Percentiles rank a stretch among this genome's conserved stretches.
Evolutionary conservation across 208 protist species (phyloP).

Genomic region (Leishmania arabica): DNA sequence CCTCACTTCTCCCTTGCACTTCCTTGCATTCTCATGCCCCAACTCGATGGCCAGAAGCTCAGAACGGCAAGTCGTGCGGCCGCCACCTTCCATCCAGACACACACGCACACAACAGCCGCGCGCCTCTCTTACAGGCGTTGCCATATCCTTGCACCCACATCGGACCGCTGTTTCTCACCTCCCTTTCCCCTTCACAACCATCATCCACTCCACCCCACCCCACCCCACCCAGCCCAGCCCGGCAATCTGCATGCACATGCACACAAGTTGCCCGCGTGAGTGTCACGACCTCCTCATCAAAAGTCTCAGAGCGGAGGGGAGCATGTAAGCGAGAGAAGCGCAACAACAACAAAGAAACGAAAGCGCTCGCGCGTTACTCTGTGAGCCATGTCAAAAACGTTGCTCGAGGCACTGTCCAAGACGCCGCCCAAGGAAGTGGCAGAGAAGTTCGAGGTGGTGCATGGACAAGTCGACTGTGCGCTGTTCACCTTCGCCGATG

Average conservation of each 20-base stretch:
- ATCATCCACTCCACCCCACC: no score
- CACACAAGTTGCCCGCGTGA: not conserved
- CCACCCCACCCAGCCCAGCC: no score
- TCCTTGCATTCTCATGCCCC: not conserved
- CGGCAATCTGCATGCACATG: not conserved
- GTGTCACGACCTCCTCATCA: not conserved
- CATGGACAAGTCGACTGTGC: conserved; percentile 27
- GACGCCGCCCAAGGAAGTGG: not conserved
- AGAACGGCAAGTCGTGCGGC: not conserved
- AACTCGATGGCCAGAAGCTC: not conserved
- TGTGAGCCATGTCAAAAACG: not conserved
- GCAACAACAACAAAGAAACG: not conserved
- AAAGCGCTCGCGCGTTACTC: no score
- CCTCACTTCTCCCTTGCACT: not conserved
- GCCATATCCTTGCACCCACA: not conserved
- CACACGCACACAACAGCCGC: not conserved
- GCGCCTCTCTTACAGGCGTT: not conserved
- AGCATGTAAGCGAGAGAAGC: no score
- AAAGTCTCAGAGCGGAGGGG: no score
- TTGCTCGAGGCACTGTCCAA: not conserved
- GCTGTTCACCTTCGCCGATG: conserved; percentile 16
- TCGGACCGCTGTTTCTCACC: not conserved
- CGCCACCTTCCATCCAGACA: not conserved
- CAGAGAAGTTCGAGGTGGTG: not conserved
- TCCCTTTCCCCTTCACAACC: not conserved